phyloP scores from a whole-genome alignment of 345 rosid species.

The Iberis pinnata region DNA sequence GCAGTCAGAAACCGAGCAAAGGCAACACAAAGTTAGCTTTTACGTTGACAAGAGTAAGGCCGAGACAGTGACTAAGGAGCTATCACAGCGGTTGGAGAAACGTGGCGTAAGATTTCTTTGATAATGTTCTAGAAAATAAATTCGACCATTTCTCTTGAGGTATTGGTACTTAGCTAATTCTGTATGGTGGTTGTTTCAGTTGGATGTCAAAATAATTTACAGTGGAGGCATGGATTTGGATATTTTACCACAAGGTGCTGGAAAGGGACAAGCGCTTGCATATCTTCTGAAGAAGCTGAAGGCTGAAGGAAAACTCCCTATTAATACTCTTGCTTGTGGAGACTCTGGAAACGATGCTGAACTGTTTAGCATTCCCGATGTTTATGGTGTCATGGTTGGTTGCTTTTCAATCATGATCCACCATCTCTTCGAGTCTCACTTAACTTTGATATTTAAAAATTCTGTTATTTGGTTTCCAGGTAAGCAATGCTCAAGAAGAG shows the following conservation, averaged over 20 bases:
- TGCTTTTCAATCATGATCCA: neutral
- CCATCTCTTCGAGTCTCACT: neutral
- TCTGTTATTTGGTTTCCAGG: conserved; percentile 36
- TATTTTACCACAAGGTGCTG: conserved; percentile 91
- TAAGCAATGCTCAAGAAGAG: conserved; percentile 98
- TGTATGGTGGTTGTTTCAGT: conserved; percentile 33
- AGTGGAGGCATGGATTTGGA: conserved; percentile 96
- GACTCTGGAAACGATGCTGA: conserved; percentile 99
- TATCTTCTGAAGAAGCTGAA: conserved; percentile 72
- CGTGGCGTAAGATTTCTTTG: conserved; percentile 48
- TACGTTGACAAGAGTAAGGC: conserved; percentile 80
- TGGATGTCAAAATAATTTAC: conserved; percentile 88
- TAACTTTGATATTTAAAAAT: neutral
- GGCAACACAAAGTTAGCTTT: conserved; percentile 90
- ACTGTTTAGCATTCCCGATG: conserved; percentile 81
- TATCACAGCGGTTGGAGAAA: conserved; percentile 53
- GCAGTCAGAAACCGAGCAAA: conserved; percentile 87
- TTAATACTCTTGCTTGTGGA: conserved; percentile 89
- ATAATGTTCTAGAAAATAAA: neutral
- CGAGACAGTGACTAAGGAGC: conserved; percentile 45
- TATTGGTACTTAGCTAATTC: neutral
- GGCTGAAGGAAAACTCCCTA: conserved; percentile 60
- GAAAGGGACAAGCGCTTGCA: conserved; percentile 97
- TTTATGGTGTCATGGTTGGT: conserved; percentile 89
- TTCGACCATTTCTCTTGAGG: neutral